Base-by-base conservation (phyloP, 2,329 filamentous ascomycete species). In the Cordyceps cateniannulata region DNA sequence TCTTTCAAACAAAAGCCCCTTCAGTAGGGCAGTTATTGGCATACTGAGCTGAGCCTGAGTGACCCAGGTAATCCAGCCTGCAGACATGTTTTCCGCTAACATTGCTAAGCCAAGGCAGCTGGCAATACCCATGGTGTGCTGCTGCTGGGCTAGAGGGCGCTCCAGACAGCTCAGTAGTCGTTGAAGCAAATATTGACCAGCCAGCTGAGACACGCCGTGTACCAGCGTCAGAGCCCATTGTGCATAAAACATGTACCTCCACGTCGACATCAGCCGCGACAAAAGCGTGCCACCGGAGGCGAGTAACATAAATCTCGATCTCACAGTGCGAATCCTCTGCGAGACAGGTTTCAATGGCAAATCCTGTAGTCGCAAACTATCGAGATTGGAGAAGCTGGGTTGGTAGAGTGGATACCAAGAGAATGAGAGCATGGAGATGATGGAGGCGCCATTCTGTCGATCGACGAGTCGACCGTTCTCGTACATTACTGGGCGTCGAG, bases 401-500 rank as follows among this genome's bases (percentile, higher is more conserved):
- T n/a, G 90, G 76, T 0, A 89, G 64, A 7, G 70, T 67, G 6
- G 68, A 71, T 3, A 82, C 87, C 87, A 90, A 55, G 76, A 73
- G 69, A 84, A 90, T 14, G 79, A 86, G 67, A 84, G 82, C 32
- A 81, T 80, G 47, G 74, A 76, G 56, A 85, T 75, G 1, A 84
- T 80, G 1, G 84, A 84, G 3, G 75, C 76, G 0, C 84, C 85
- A 63, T 76, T 76, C 71, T 85, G 77, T 32, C 76, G 75, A 68
- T 90, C 87, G 25, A 90, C 84, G 2, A 76, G 67, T 48, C 79
- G 75, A 40, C 78, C 83, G 50, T 84, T 45, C 64, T 76, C 72
- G 66, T 77, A 87, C 4, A 89, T 82, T 57, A 84, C 77, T 5
- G 86, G 87, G 5, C 86, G 79, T 35, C 86, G 79, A 4, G 85